Conservation (phyloP, 2,329 filamentous ascomycete species). For the Arthrocladium fulminans region DNA sequence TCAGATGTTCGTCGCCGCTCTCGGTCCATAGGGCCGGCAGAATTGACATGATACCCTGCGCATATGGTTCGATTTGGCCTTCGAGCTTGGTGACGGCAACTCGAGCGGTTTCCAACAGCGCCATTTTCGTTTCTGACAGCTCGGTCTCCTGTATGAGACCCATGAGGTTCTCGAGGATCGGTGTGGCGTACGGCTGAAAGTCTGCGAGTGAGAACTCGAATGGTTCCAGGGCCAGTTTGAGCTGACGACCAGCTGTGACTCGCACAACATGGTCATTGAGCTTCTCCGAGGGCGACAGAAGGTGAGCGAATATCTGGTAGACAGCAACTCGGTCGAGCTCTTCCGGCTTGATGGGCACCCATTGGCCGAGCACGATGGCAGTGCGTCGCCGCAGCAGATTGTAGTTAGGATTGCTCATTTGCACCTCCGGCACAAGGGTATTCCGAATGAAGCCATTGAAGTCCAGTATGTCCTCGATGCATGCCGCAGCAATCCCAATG, state of each 20-base stretch:
- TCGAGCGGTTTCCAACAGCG: constrained; percentile 76
- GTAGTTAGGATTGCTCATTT: constrained; percentile 57
- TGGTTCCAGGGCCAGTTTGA: constrained; percentile 72
- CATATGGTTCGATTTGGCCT: constrained; percentile 55
- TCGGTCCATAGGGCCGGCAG: constrained; percentile 77
- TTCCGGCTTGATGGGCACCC: constrained; percentile 71
- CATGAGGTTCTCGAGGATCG: constrained; percentile 65
- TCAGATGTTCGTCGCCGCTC: constrained; percentile 76
- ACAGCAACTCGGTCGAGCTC: constrained; percentile 60
- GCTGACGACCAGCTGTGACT: constrained; percentile 78
- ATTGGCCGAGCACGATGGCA: constrained; percentile 79
- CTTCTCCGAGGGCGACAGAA: constrained; percentile 67
- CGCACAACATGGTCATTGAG: constrained; percentile 86
- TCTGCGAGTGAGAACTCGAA: constrained; percentile 66
- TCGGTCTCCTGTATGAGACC: constrained; percentile 70
- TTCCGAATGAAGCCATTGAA: constrained; percentile 71
- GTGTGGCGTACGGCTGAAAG: constrained; percentile 69
- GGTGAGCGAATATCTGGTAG: constrained; percentile 81
- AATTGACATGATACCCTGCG: constrained; percentile 68
- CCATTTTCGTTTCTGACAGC: constrained; percentile 80
- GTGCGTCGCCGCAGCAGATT: constrained; percentile 81
- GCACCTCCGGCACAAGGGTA: constrained; percentile 69
- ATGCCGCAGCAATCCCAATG: constrained; percentile 73
- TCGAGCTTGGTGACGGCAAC: constrained; percentile 75
- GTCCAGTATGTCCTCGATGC: constrained; percentile 65